Evolutionary conservation across 164 flowering plant species (phyloP).

Genomic region (grape (Vitis vinifera)): ASM3070453v1 NC_081807.1:6369501-6370000

Average conservation of each 20-base stretch:
- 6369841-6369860: constrained; percentile 18
- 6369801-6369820: constrained; percentile 26
- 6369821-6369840: constrained; percentile 27
- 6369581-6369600: constrained; percentile 22
- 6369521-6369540: no score
- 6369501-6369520: no score
- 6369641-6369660: constrained; percentile 76
- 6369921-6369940: constrained; percentile 39
- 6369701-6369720: constrained; percentile 51
- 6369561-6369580: no score
- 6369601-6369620: background rate
- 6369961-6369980: constrained; percentile 27
- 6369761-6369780: constrained; percentile 64
- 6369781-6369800: constrained; percentile 36
- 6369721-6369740: constrained; percentile 57
- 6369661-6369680: constrained; percentile 62
- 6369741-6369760: constrained; percentile 50
- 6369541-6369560: no score
- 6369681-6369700: constrained; percentile 46
- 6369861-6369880: constrained; percentile 32
- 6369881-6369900: constrained; percentile 32
- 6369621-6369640: constrained; percentile 25
- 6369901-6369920: constrained; percentile 24
- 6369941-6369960: constrained; percentile 32
- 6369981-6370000: constrained; percentile 7